Evolutionary conservation across 176 grass and related monocot species (phyloP).

Genomic region (Phyllostachys edulis): DNA sequence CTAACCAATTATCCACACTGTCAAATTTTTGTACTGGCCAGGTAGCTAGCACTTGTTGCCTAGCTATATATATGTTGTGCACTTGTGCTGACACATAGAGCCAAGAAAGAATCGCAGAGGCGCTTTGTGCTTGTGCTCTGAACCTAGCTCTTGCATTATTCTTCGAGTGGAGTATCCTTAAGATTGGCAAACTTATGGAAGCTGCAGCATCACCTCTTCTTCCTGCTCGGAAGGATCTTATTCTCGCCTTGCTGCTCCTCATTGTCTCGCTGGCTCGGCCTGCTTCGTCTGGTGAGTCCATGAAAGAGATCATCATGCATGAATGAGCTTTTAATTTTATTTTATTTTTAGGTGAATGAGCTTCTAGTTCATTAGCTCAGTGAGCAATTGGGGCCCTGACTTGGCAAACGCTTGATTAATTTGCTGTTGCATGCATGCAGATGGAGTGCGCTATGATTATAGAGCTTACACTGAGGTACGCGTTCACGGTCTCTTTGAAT

Average conservation of each 20-base stretch:
- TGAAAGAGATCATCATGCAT: neutral
- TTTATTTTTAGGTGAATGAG: no score
- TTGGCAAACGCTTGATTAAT: neutral
- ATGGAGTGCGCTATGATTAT: constrained; percentile 39
- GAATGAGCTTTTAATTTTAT: neutral
- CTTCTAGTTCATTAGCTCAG: no score
- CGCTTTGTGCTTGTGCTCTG: neutral
- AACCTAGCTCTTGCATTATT: neutral
- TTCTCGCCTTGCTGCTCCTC: constrained; percentile 19
- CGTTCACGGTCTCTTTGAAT: neutral
- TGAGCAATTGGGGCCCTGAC: neutral
- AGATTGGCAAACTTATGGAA: neutral
- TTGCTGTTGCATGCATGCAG: constrained; percentile 12
- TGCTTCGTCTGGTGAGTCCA: constrained; percentile 35
- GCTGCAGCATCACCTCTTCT: neutral
- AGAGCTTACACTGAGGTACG: constrained; percentile 44
- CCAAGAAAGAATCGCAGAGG: constrained; percentile 6
- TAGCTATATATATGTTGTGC: constrained; percentile 19
- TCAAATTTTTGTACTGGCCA: neutral
- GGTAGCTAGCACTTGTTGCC: neutral
- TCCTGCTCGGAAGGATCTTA: neutral
- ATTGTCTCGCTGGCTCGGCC: neutral
- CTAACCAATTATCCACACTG: neutral
- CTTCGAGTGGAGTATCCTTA: neutral
- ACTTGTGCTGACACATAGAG: neutral